phyloP scores from a whole-genome alignment of 1,284 basidiomycete genomes.

The Pisolithus thermaeus region DNA sequence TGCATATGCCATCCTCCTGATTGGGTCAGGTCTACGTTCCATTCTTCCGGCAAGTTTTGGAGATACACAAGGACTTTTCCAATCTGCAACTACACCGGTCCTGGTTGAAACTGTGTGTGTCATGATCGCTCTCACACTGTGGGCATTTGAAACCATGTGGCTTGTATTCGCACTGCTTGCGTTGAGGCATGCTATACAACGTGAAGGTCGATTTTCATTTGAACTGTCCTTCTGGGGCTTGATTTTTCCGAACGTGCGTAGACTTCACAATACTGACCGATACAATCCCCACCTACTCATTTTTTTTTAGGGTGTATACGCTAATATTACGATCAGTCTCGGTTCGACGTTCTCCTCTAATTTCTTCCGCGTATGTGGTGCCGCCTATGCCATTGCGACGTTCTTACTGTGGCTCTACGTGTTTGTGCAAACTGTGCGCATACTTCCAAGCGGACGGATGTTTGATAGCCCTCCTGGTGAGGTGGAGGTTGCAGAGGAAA shows the following conservation, averaged over 20 bases:
- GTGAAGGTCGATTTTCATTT: constrained; percentile 30
- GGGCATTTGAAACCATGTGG: constrained; percentile 45
- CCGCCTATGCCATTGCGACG: constrained; percentile 48
- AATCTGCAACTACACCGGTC: too few species aligned
- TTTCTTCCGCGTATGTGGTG: constrained; percentile 51
- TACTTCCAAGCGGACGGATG: constrained; percentile 35
- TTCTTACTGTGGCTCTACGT: constrained; percentile 54
- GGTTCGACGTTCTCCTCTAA: constrained; percentile 44
- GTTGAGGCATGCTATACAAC: constrained; percentile 26
- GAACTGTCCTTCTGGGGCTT: constrained; percentile 44
- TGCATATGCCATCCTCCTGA: constrained; percentile 48
- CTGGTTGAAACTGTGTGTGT: too few species aligned
- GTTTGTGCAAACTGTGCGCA: constrained; percentile 35
- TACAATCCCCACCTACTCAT: too few species aligned
- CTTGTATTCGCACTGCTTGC: constrained; percentile 33
- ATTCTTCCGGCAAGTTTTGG: too few species aligned
- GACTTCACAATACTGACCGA: too few species aligned
- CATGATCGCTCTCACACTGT: constrained; percentile 28
- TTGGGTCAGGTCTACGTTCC: constrained; percentile 33
- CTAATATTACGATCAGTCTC: constrained; percentile 55
- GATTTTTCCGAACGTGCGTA: constrained; percentile 39
- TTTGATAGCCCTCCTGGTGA: constrained; percentile 41
- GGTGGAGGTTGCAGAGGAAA: constrained; percentile 16
- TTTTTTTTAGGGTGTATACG: constrained; percentile 49
- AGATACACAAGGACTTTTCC: too few species aligned